A percentile compares a stretch with the other conserved stretches of the same genome.
These are phyloP conservation scores for Candida sp. DNA, from an alignment of 1,139 yeast species.

Conservation along the genomic window DNA sequence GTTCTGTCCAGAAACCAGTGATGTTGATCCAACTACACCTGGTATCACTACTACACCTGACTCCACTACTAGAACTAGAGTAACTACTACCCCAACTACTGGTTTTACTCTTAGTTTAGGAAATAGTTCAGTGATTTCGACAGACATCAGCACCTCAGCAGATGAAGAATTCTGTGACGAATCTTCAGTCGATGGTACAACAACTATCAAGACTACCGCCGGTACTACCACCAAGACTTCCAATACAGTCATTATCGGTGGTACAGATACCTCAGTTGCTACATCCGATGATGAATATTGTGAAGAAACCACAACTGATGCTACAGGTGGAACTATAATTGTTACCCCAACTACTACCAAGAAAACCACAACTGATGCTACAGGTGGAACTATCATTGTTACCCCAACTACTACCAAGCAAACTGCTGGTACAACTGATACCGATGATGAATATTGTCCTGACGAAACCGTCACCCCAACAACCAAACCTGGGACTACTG, in stretches of 20 bases:
- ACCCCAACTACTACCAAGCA: background rate
- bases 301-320: slow-evolving; percentile 5
- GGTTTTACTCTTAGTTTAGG: background rate
- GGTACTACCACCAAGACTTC: too few relatives aligned
- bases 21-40: slow-evolving; percentile 4
- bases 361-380: slow-evolving; percentile 4
- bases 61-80: background rate
- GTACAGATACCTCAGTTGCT: slow-evolving; percentile 6
- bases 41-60: slow-evolving; percentile 5
- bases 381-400: slow-evolving; percentile 1
- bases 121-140: background rate
- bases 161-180: slow-evolving; percentile 1
- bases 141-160: slow-evolving; percentile 1
- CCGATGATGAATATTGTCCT: slow-evolving; percentile 6
- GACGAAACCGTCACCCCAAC: slow-evolving; percentile 1
- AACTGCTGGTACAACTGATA: background rate
- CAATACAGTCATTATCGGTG: slow-evolving; percentile 6
- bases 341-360: slow-evolving; percentile 7
- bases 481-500: slow-evolving; percentile 1
- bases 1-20: background rate
- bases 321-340: background rate
- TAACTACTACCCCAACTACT: slow-evolving; percentile 4
- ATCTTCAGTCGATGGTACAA: background rate
- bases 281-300: slow-evolving; percentile 3
- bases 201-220: background rate